These are phyloP conservation scores for Podosphaera fusca DNA, from an alignment of 2,329 filamentous ascomycete species.

Conservation along the genomic window DNA sequence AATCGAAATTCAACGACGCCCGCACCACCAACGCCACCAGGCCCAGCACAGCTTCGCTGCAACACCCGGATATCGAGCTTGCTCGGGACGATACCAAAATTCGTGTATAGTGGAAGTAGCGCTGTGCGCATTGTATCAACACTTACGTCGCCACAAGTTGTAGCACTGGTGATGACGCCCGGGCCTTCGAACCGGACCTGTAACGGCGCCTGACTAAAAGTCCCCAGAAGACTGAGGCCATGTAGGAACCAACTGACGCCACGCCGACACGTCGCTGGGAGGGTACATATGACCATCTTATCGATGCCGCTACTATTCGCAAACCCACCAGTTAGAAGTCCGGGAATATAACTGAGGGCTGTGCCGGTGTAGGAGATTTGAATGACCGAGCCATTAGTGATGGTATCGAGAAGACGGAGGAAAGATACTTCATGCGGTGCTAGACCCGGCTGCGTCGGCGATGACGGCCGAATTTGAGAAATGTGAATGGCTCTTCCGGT, in stretches of 20 bases:
- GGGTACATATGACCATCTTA: slow-evolving; percentile 58
- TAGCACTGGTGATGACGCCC: slow-evolving; percentile 78
- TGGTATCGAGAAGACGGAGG: slow-evolving; percentile 72
- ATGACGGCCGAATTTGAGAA: slow-evolving; percentile 75
- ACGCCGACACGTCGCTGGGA: slow-evolving; percentile 54
- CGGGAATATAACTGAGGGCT: slow-evolving; percentile 74
- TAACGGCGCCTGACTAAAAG: slow-evolving; percentile 77
- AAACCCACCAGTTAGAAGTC: slow-evolving; percentile 69
- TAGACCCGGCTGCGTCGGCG: slow-evolving; percentile 60
- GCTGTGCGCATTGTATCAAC: slow-evolving; percentile 87
- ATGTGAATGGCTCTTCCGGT: slow-evolving; percentile 79
- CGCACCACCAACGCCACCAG: slow-evolving; percentile 55
- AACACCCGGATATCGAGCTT: slow-evolving; percentile 72
- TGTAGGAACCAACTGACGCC: slow-evolving; percentile 84
- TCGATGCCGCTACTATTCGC: slow-evolving; percentile 32
- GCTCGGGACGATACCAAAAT: slow-evolving; percentile 61
- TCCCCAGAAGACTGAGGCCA: slow-evolving; percentile 70
- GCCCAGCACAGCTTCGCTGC: slow-evolving; percentile 53
- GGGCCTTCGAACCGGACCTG: slow-evolving; percentile 78
- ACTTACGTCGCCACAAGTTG: slow-evolving; percentile 63
- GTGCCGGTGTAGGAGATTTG: slow-evolving; percentile 95
- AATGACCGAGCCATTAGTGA: slow-evolving; percentile 87
- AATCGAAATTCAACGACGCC: slow-evolving; percentile 88
- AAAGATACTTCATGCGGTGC: slow-evolving; percentile 87
- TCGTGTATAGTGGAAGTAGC: slow-evolving; percentile 68